phyloP scores from a whole-genome alignment of 768 basidiomycete genomes.

The Xerocomellus dryophilus region DNA sequence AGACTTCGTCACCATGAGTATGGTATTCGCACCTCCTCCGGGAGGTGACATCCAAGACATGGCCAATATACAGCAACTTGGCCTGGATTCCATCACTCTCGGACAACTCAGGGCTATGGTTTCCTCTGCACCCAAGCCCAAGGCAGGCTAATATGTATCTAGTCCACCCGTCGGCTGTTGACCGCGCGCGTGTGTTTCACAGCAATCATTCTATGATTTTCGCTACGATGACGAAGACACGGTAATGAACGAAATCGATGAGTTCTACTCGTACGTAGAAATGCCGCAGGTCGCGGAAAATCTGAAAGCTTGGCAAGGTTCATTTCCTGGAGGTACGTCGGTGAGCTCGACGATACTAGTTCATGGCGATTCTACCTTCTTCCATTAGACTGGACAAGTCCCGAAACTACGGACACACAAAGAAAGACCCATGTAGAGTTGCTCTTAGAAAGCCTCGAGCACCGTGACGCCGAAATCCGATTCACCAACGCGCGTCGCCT shows the following conservation, averaged over 20 bases:
- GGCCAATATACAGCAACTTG: conserved; percentile 37
- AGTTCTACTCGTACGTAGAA: conserved; percentile 97
- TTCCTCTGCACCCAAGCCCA: conserved; percentile 65
- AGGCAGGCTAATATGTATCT: conserved; percentile 43
- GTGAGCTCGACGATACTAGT: not conserved
- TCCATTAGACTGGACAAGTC: conserved; percentile 70
- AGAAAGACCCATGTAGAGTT: conserved; percentile 74
- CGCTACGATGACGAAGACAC: conserved; percentile 96
- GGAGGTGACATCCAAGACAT: conserved; percentile 32
- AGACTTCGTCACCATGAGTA: conserved; percentile 19
- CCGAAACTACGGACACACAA: conserved; percentile 48
- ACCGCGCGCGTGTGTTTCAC: conserved; percentile 23
- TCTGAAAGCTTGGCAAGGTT: conserved; percentile 82
- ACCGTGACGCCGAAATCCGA: conserved; percentile 77
- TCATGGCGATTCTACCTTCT: not conserved
- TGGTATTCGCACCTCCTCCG: conserved; percentile 35
- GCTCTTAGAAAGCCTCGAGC: conserved; percentile 84
- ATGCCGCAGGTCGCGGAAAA: conserved; percentile 88
- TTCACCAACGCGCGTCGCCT: conserved; percentile 84
- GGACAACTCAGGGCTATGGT: conserved; percentile 79
- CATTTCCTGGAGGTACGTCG: conserved; percentile 68
- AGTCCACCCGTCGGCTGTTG: conserved; percentile 12
- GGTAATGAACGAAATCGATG: conserved; percentile 92
- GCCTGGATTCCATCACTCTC: conserved; percentile 72
- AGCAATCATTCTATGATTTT: conserved; percentile 90